phyloP scores from a whole-genome alignment of 208 protist genomes.

The Porcisia hertigi region DNA sequence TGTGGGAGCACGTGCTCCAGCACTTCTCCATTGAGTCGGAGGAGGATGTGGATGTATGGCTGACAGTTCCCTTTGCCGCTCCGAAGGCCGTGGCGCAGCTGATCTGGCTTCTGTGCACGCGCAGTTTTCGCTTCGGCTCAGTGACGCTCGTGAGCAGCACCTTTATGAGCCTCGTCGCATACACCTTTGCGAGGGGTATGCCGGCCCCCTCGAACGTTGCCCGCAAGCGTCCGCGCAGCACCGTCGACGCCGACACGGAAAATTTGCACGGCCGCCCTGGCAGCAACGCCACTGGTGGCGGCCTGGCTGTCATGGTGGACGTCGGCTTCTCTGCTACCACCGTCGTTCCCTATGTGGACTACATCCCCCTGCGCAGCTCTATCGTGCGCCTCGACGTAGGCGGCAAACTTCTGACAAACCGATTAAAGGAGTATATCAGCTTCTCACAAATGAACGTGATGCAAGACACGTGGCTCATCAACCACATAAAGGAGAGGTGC shows the following conservation, averaged over 20 bases:
- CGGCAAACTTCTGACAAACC: conserved; percentile 81
- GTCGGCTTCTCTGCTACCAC: conserved; percentile 78
- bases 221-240: conserved; percentile 14
- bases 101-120: conserved; percentile 52
- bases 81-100: conserved; percentile 56
- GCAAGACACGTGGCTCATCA: conserved; percentile 84
- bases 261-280: not conserved
- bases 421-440: conserved; percentile 75
- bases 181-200: conserved; percentile 16
- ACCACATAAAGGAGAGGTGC: conserved; percentile 77
- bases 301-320: conserved; percentile 59
- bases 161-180: conserved; percentile 58
- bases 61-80: conserved; percentile 69
- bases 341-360: conserved; percentile 76
- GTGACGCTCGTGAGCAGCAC: conserved; percentile 71
- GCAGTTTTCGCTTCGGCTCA: conserved; percentile 64
- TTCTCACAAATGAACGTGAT: conserved; percentile 80
- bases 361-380: conserved; percentile 61
- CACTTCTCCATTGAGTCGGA: conserved; percentile 68
- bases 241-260: not conserved
- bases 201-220: not conserved
- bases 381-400: conserved; percentile 68
- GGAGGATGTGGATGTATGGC: conserved; percentile 56
- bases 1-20: conserved; percentile 84
- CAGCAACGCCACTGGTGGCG: not conserved